Evolutionary conservation across 352 stramenopile genomes (phyloP).

Genomic region (Phytophthora quininea): DNA sequence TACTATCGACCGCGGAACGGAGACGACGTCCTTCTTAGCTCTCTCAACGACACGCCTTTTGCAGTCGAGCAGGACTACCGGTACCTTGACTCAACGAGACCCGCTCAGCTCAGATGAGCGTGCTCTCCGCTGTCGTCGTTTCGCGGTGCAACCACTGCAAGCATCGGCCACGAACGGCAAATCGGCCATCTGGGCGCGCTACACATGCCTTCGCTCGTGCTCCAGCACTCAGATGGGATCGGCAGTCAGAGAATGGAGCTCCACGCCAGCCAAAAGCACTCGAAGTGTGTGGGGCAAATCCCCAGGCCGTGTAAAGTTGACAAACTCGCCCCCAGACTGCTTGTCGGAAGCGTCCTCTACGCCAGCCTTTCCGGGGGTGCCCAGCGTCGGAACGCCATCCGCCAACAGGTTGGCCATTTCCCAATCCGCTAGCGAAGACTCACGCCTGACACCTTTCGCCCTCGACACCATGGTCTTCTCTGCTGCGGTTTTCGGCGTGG

Average conservation of each 20-base stretch:
- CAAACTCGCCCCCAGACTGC: conserved; percentile 20
- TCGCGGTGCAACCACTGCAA: conserved; percentile 1
- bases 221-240: conserved; percentile 32
- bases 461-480: conserved; percentile 34
- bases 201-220: neutral
- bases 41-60: too few species aligned
- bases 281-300: conserved; percentile 19
- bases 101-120: too few species aligned
- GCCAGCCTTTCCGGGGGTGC: conserved; percentile 21
- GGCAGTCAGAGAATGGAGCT: conserved; percentile 8
- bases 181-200: too few species aligned
- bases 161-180: neutral
- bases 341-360: conserved; percentile 16
- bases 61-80: too few species aligned
- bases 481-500: conserved; percentile 32
- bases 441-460: conserved; percentile 1
- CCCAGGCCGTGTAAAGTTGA: conserved; percentile 6
- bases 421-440: conserved; percentile 20
- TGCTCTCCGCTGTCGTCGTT: too few species aligned
- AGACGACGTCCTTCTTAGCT: too few species aligned
- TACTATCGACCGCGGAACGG: too few species aligned
- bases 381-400: neutral
- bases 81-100: too few species aligned
- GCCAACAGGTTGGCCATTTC: conserved; percentile 15
- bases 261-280: conserved; percentile 12